Base-by-base conservation (phyloP, 202 grass and related monocot genomes). In the Panicum virgatum region DNA sequence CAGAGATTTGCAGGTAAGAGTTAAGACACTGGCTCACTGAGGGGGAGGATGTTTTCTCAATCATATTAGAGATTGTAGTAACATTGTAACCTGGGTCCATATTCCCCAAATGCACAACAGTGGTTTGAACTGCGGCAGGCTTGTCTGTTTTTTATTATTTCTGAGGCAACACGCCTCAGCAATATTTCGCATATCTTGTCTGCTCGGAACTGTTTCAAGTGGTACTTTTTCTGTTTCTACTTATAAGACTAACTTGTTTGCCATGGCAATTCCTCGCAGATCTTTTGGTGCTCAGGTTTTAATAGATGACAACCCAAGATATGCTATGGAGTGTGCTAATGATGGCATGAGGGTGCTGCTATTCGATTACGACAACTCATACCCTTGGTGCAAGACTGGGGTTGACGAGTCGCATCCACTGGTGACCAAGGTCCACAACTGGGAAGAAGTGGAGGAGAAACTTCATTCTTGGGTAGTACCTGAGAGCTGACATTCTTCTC, bases 1-100 rank as follows among this genome's bases (percentile, higher is more conserved):
- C 96, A 75, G 96, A 94, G 43, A 99, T 99, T 87, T 99, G 96
- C 83, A 92, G 87, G 96, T 96, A 88, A n/a, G n/a, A n/a, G n/a
- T n/a, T n/a, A n/a, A 69, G 59, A 25, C 32, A 48, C 16, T 29
- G 11, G 10, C 56, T 59, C 23, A 29, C 25, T 66, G 5, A 36
- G 23, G n/a, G n/a, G 60, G 50, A 20, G 20, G 15, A 25, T 72
- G 4, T 69, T 0, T 88, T 73, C 38, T 12, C 48, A 34, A 36
- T 72, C 54, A 77, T 76, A 6, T 67, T 50, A 57, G 7, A 80
- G 1, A 50, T 0, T 26, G 12, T 26, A 53, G 2, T 9, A 58
- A 51, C 29, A 23, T 52, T 29, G 22, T 59, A 53, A 66, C 9
- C 38, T 56, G 37, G 34, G 9, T 53, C 53, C 42, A 56, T 36